phyloP scores from a whole-genome alignment of 2,329 filamentous ascomycete species.

The Hirsutella minnesotensis region DNA sequence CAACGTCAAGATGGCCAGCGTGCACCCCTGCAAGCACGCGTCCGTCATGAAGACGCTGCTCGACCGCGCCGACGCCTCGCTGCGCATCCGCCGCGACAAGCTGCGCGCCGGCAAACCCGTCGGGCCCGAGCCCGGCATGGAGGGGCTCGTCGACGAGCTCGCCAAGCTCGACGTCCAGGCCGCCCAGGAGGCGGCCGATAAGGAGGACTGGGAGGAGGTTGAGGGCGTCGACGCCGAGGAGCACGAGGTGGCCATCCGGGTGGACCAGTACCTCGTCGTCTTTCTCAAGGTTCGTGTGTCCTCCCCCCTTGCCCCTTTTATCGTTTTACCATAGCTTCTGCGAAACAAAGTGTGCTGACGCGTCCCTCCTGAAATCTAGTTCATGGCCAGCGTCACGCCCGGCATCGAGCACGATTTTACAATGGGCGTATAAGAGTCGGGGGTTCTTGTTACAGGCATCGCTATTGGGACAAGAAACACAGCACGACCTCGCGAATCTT shows the following conservation, averaged over 20 bases:
- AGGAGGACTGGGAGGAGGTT: constrained; percentile 56
- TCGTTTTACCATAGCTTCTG: too few species aligned
- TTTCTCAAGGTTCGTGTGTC: constrained; percentile 59
- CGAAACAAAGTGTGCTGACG: too few species aligned
- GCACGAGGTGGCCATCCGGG: constrained; percentile 64
- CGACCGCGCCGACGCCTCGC: constrained; percentile 84
- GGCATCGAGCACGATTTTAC: constrained; percentile 98
- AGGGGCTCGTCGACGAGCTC: constrained; percentile 76
- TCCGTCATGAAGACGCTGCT: constrained; percentile 96
- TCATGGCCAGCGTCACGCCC: constrained; percentile 82
- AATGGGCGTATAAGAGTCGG: constrained; percentile 72
- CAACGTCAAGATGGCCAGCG: constrained; percentile 87
- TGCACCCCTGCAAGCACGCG: constrained; percentile 95
- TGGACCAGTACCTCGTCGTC: constrained; percentile 82
- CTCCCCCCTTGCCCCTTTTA: background rate
- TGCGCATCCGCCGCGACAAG: constrained; percentile 81
- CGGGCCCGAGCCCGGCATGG: constrained; percentile 51
- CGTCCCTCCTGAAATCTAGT: constrained; percentile 30
- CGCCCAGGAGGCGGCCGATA: constrained; percentile 38
- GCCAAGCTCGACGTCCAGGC: constrained; percentile 48
- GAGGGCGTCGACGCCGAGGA: constrained; percentile 52
- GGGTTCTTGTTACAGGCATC: background rate
- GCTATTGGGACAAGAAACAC: background rate
- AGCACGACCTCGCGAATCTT: too few species aligned
- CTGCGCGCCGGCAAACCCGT: constrained; percentile 45